Percentiles rank a stretch among this genome's conserved stretches.
phyloP scores from a whole-genome alignment of 176 grass and related monocot genomes.

The Cenchrus americanus region DNA sequence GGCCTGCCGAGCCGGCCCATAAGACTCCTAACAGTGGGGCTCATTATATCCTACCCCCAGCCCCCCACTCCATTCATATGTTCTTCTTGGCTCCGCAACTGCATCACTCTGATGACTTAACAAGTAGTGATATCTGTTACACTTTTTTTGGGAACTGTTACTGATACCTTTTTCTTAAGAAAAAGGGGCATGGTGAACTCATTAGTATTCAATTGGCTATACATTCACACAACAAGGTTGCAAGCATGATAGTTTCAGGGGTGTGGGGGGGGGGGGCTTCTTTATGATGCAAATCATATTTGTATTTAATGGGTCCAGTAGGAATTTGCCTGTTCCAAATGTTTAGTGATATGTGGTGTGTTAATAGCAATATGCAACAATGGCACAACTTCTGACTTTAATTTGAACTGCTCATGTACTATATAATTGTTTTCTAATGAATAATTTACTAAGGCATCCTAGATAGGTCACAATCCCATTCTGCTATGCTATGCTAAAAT shows the following conservation, averaged over 20 bases:
- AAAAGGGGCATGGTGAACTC: too few species aligned
- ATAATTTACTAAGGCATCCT: neutral
- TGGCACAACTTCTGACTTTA: neutral
- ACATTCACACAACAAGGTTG: neutral
- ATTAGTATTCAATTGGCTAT: neutral
- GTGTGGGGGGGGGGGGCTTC: neutral
- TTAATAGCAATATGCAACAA: neutral
- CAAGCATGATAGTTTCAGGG: neutral
- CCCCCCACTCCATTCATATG: neutral
- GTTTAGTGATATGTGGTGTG: neutral
- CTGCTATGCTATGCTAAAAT: too few species aligned
- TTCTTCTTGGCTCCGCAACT: neutral
- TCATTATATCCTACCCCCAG: too few species aligned
- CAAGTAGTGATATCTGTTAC: neutral
- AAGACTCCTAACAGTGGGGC: too few species aligned
- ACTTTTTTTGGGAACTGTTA: neutral
- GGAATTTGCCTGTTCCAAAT: too few species aligned
- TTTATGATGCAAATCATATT: neutral
- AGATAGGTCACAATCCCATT: neutral
- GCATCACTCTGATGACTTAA: conserved; percentile 5
- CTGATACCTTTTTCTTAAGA: too few species aligned
- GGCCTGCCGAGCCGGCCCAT: too few species aligned
- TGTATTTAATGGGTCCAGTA: neutral
- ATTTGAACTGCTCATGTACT: neutral
- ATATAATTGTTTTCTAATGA: neutral